phyloP scores from a whole-genome alignment of 2,329 filamentous ascomycete genomes.

The Cercospora sp. region DNA sequence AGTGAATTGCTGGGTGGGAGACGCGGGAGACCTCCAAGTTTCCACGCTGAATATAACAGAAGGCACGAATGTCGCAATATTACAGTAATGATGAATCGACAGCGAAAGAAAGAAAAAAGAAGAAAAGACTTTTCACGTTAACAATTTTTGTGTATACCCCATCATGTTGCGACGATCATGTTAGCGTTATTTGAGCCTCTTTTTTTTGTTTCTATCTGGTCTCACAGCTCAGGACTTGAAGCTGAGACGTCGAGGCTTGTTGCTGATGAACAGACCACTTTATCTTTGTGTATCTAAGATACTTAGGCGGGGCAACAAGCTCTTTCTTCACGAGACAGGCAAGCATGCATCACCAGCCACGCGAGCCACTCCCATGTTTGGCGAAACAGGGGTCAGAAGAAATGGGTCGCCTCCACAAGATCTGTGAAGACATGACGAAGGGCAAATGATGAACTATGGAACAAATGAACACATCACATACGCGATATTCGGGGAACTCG shows the following conservation, averaged over 20 bases:
- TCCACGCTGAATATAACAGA: slow-evolving; percentile 21
- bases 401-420: not conserved
- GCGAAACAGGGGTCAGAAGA: not conserved
- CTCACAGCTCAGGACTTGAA: not conserved
- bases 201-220: not conserved
- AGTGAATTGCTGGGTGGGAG: slow-evolving; percentile 39
- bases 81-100: slow-evolving; percentile 21
- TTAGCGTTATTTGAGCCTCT: not conserved
- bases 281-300: not conserved
- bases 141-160: not conserved
- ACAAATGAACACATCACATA: not conserved
- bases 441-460: not conserved
- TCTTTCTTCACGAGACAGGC: not conserved
- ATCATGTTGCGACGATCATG: not conserved
- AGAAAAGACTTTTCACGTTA: not conserved
- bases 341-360: not conserved
- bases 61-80: slow-evolving; percentile 32
- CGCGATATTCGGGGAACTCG: not conserved
- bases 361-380: not conserved
- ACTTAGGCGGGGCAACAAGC: not conserved
- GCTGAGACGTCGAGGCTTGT: not conserved
- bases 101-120: slow-evolving; percentile 17
- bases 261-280: not conserved
- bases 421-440: not conserved
- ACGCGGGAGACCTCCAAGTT: slow-evolving; percentile 20